These are phyloP conservation scores for Mrakiaceae sp. DNA, from an alignment of 1,284 basidiomycete genomes.

Conservation along the genomic window DNA sequence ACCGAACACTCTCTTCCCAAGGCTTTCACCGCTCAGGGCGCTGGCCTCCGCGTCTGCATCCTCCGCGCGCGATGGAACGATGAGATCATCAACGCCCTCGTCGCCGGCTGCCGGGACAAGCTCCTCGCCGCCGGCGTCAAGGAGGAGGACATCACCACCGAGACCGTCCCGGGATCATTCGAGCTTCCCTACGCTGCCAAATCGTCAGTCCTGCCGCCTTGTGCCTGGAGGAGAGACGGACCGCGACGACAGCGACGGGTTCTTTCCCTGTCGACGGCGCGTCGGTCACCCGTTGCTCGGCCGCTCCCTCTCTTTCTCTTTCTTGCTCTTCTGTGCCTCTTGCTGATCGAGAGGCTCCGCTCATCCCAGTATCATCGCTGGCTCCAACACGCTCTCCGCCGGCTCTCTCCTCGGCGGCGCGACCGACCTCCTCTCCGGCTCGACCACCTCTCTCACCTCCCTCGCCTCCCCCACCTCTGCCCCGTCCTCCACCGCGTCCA, in stretches of 20 bases:
- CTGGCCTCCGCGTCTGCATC: slow-evolving; percentile 68
- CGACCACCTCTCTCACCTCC: slow-evolving; percentile 39
- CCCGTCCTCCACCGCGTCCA: slow-evolving; percentile 26
- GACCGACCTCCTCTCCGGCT: slow-evolving; percentile 55
- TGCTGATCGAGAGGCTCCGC: not conserved
- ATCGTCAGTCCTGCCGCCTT: slow-evolving; percentile 39
- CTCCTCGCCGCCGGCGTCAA: slow-evolving; percentile 77
- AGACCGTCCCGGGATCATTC: slow-evolving; percentile 86
- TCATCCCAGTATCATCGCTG: slow-evolving; percentile 30
- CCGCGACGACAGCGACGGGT: not conserved
- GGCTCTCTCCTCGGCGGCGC: slow-evolving; percentile 41
- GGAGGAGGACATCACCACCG: slow-evolving; percentile 76
- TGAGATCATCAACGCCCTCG: slow-evolving; percentile 67
- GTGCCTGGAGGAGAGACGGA: not conserved
- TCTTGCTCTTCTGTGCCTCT: not conserved
- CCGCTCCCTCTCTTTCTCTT: not conserved
- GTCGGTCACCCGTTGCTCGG: not conserved
- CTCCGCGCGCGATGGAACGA: slow-evolving; percentile 92
- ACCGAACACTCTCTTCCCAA: slow-evolving; percentile 15
- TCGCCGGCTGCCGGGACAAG: slow-evolving; percentile 62
- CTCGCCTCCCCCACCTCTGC: slow-evolving; percentile 32
- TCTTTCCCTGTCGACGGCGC: not conserved
- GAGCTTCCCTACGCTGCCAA: slow-evolving; percentile 81
- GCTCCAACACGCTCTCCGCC: slow-evolving; percentile 33
- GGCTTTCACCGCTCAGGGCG: slow-evolving; percentile 11